Evolutionary conservation across 805 yeast species (phyloP).

Genomic region (Kodamaea neixiangensis): DNA sequence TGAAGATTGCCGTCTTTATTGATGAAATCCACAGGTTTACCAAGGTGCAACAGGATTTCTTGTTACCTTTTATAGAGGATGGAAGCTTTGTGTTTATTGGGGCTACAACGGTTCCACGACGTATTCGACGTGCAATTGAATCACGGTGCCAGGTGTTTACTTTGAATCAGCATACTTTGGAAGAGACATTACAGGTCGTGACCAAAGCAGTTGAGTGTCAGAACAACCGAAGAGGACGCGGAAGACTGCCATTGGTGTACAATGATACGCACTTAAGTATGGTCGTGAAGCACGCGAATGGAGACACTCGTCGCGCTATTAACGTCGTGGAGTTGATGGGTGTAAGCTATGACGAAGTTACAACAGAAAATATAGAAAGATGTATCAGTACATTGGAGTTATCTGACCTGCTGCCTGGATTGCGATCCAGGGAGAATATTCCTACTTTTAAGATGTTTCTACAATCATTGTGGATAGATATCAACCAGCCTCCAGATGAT

Average conservation of each 20-base stretch:
- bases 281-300: slow-evolving; percentile 22
- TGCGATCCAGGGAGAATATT: slow-evolving; percentile 19
- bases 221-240: slow-evolving; percentile 26
- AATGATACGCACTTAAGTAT: slow-evolving; percentile 15
- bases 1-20: slow-evolving; percentile 61
- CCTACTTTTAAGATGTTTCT: slow-evolving; percentile 12
- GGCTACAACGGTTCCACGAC: slow-evolving; percentile 93
- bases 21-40: slow-evolving; percentile 93
- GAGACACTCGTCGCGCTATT: slow-evolving; percentile 38
- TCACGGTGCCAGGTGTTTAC: slow-evolving; percentile 84
- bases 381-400: slow-evolving; percentile 2
- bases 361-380: background rate
- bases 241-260: background rate
- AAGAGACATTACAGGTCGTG: slow-evolving; percentile 56
- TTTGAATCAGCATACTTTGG: slow-evolving; percentile 50
- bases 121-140: slow-evolving; percentile 76
- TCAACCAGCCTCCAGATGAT: slow-evolving; percentile 6
- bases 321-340: slow-evolving; percentile 31
- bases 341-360: background rate
- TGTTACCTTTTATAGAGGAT: slow-evolving; percentile 79
- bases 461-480: slow-evolving; percentile 11
- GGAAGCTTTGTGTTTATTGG: slow-evolving; percentile 85
- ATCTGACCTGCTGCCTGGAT: slow-evolving; percentile 17
- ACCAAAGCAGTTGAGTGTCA: slow-evolving; percentile 53
- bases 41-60: slow-evolving; percentile 83